These are phyloP conservation scores for Scheffersomyces parashehatae DNA, from an alignment of 1,139 yeast genomes.

Conservation along the genomic window DNA sequence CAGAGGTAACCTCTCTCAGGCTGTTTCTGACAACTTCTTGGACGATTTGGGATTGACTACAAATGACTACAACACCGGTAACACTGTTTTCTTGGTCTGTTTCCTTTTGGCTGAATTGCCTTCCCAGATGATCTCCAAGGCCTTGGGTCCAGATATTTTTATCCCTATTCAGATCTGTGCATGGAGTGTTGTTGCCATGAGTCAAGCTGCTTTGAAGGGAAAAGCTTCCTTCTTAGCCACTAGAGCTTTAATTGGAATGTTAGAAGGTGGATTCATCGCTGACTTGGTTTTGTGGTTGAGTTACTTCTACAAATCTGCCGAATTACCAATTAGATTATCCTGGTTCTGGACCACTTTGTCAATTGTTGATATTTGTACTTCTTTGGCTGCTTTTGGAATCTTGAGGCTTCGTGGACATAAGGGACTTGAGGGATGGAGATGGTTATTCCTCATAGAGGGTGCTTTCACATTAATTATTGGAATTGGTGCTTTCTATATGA, in stretches of 20 bases:
- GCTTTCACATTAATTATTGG: slow-evolving; percentile 30
- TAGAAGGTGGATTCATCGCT: slow-evolving; percentile 33
- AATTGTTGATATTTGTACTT: slow-evolving; percentile 19
- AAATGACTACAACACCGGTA: slow-evolving; percentile 49
- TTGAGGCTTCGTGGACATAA: slow-evolving; percentile 17
- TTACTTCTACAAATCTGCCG: slow-evolving; percentile 27
- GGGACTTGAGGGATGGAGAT: slow-evolving; percentile 29
- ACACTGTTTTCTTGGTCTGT: slow-evolving; percentile 44
- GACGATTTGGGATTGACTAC: slow-evolving; percentile 45
- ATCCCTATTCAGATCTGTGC: slow-evolving; percentile 51
- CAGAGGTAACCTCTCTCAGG: slow-evolving; percentile 51
- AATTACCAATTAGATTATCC: slow-evolving; percentile 27
- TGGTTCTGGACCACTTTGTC: slow-evolving; percentile 28
- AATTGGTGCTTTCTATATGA: slow-evolving; percentile 27
- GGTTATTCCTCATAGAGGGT: slow-evolving; percentile 40
- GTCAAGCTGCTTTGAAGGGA: slow-evolving; percentile 42
- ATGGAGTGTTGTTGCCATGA: slow-evolving; percentile 54
- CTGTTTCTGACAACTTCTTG: slow-evolving; percentile 50
- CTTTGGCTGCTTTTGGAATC: slow-evolving; percentile 32
- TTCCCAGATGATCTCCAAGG: slow-evolving; percentile 53
- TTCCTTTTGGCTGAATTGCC: slow-evolving; percentile 55
- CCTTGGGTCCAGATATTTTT: slow-evolving; percentile 54
- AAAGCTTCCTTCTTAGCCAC: slow-evolving; percentile 23
- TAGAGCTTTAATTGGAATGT: slow-evolving; percentile 27
- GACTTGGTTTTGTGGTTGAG: slow-evolving; percentile 33